These are phyloP conservation scores for Melampsora abietis-canadensis DNA, from an alignment of 1,284 basidiomycete species.

Conservation along the genomic window DNA sequence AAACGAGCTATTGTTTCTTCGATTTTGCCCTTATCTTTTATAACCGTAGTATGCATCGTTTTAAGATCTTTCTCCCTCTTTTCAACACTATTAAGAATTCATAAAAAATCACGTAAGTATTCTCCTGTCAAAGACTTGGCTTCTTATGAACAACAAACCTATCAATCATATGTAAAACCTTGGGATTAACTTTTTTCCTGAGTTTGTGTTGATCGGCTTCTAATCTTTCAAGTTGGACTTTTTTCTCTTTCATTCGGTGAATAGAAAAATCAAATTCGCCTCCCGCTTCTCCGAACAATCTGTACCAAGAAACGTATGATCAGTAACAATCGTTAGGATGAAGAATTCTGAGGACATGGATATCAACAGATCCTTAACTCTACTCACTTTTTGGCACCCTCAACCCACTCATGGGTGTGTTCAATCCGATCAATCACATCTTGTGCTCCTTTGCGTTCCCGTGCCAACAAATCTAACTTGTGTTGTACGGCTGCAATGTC, in stretches of 20 bases:
- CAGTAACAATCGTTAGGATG: neutral
- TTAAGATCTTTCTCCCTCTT: constrained; percentile 83
- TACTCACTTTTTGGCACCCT: constrained; percentile 74
- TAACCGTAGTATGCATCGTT: constrained; percentile 82
- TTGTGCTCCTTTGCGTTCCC: constrained; percentile 54
- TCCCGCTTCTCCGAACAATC: constrained; percentile 74
- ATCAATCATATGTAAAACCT: constrained; percentile 94
- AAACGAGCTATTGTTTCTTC: constrained; percentile 89
- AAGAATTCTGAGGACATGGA: neutral
- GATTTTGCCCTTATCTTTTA: constrained; percentile 94
- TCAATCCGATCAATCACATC: constrained; percentile 61
- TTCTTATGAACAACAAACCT: constrained; percentile 58
- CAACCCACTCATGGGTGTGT: constrained; percentile 82
- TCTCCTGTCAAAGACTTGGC: neutral
- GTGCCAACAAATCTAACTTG: constrained; percentile 58
- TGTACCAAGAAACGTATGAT: constrained; percentile 44
- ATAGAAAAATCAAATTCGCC: constrained; percentile 77
- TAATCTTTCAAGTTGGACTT: constrained; percentile 70
- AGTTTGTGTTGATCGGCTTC: constrained; percentile 76
- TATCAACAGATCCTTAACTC: neutral
- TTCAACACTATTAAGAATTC: constrained; percentile 67
- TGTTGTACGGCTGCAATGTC: constrained; percentile 63
- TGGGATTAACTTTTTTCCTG: constrained; percentile 93
- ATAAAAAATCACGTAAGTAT: neutral
- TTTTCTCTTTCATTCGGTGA: constrained; percentile 67